Evolutionary conservation across 371 early-diverging fungal species (phyloP).

Genomic region (Fennellomyces sp.): DNA sequence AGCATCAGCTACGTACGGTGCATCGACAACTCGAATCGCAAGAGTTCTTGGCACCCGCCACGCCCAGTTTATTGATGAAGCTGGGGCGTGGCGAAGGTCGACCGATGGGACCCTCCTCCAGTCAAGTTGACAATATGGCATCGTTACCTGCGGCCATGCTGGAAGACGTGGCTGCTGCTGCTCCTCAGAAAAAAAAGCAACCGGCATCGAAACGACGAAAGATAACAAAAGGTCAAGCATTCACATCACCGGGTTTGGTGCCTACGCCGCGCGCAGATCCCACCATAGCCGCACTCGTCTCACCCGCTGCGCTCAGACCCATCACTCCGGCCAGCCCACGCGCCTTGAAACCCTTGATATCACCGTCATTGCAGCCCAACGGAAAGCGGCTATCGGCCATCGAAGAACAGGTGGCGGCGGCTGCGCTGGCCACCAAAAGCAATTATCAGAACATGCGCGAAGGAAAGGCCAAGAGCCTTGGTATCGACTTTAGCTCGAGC

Average conservation of each 20-base stretch:
- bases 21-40: too few relatives aligned
- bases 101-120: conserved; percentile 3
- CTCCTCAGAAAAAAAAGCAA: conserved; percentile 5
- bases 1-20: conserved; percentile 45
- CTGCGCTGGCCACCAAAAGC: conserved; percentile 73
- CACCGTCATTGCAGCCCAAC: conserved; percentile 55
- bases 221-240: conserved; percentile 15
- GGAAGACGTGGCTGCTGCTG: conserved; percentile 8
- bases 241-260: conserved; percentile 24
- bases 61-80: conserved; percentile 70
- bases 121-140: conserved; percentile 36
- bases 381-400: conserved; percentile 36
- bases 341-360: conserved; percentile 49
- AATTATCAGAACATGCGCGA: conserved; percentile 86
- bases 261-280: conserved; percentile 22
- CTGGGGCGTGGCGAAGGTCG: conserved; percentile 42
- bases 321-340: conserved; percentile 36
- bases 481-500: conserved; percentile 70
- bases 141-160: conserved; percentile 44
- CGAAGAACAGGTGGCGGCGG: conserved; percentile 52
- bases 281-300: conserved; percentile 32
- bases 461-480: conserved; percentile 81
- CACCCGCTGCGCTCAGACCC: conserved; percentile 38
- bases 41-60: conserved; percentile 58
- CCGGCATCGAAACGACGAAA: conserved; percentile 23